phyloP scores from a whole-genome alignment of 1,284 basidiomycete species.

The Leccinum fuscescens region DNA sequence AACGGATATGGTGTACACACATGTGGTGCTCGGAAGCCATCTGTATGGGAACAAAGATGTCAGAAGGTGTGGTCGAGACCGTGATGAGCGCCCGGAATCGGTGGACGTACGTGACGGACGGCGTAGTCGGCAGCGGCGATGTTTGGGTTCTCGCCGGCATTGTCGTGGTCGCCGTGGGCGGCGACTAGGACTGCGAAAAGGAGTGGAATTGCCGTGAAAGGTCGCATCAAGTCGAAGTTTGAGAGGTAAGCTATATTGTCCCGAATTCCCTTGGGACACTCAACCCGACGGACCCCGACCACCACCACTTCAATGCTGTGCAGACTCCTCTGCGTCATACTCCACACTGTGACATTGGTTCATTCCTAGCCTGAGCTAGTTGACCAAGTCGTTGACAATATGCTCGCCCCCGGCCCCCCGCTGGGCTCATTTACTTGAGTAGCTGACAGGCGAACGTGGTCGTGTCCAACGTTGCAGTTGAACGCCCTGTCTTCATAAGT shows the following conservation, averaged over 20 bases:
- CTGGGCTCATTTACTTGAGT: too few species aligned
- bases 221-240: slow-evolving; percentile 17
- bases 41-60: slow-evolving; percentile 38
- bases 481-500: too few species aligned
- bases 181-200: slow-evolving; percentile 25
- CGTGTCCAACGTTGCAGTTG: too few species aligned
- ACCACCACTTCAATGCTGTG: slow-evolving; percentile 5
- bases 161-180: slow-evolving; percentile 33
- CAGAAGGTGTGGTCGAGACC: slow-evolving; percentile 8
- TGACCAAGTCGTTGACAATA: too few species aligned
- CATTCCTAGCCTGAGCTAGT: too few species aligned
- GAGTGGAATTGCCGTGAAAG: slow-evolving; percentile 23
- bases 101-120: slow-evolving; percentile 49
- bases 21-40: slow-evolving; percentile 87
- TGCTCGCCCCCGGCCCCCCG: too few species aligned
- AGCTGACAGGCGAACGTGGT: too few species aligned
- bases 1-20: slow-evolving; percentile 40
- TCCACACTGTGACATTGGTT: too few species aligned
- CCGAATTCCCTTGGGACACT: neutral
- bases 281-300: slow-evolving; percentile 19
- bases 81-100: slow-evolving; percentile 5
- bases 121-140: slow-evolving; percentile 41
- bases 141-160: slow-evolving; percentile 22
- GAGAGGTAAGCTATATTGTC: neutral
- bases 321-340: too few species aligned